A percentile compares a stretch with the other conserved stretches of the same genome.
phyloP scores from a whole-genome alignment of 2,329 filamentous ascomycete genomes.

The Penicillium olsonii region DNA sequence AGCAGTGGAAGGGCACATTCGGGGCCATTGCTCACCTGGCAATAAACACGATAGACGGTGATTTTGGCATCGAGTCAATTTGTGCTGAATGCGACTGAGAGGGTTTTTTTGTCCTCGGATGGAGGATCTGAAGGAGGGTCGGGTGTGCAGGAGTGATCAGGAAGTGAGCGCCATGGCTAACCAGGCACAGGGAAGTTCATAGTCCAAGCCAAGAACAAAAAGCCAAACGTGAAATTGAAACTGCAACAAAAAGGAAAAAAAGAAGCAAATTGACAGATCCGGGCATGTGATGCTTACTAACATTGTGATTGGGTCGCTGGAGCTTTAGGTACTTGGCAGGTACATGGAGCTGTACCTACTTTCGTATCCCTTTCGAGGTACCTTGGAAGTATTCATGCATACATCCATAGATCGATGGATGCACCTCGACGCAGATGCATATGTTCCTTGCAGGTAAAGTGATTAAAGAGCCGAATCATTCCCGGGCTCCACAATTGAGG shows the following conservation, averaged over 20 bases:
- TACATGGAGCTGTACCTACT: too few relatives aligned
- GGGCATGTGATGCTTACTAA: conserved; percentile 13
- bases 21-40: conserved; percentile 35
- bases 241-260: neutral
- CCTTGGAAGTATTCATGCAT: too few relatives aligned
- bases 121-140: neutral
- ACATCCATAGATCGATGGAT: too few relatives aligned
- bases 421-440: neutral
- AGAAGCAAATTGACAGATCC: neutral
- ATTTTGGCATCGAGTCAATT: conserved; percentile 35
- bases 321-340: too few relatives aligned
- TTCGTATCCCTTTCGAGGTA: too few relatives aligned
- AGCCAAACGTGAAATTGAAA: neutral
- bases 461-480: too few relatives aligned
- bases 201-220: neutral
- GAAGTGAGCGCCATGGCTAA: neutral
- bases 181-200: conserved; percentile 1
- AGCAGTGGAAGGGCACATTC: conserved; percentile 4
- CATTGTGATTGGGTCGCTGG: neutral
- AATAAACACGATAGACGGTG: conserved; percentile 46
- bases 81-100: neutral
- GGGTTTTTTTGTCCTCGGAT: neutral
- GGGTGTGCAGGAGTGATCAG: neutral
- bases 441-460: too few relatives aligned
- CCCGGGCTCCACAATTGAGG: too few relatives aligned